Evolutionary conservation across 139 green algal genomes (phyloP), one percentile per base, ranked within the genome.

Genomic region (Prasinococcaceae sp.): DNA sequence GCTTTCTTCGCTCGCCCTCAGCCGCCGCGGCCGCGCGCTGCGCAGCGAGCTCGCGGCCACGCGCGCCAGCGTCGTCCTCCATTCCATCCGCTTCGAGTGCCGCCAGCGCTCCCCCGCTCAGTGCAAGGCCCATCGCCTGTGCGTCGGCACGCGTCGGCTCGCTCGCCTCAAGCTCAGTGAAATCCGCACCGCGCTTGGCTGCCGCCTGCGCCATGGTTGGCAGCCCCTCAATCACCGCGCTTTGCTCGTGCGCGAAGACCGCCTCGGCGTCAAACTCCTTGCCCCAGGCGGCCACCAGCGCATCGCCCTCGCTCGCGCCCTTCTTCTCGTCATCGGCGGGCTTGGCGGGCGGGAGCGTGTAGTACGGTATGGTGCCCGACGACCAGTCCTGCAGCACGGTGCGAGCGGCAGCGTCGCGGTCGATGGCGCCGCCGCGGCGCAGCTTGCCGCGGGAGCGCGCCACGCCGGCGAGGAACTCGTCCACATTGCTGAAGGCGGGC

Each of bases 361-460:
- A 62, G 78, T 84, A 94, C 1, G 81, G 79, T 45, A 94, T 93
- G 38, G 66, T 70, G 25, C 90, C 90, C 37, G 79, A 72, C 61
- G 92, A 92, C 90, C 90, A 98, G 69, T 98, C 90, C 53, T 83
- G 65, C 27, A 95, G 72, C n/a, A 94, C 69, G 22, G 92, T 72
- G 12, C 58, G 59, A 0, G 84, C 86, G 0, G 79, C 75, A 6
- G 70, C 77, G n/a, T 38, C n/a, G 6, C 67, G 57, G 58, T 93
- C 69, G 1, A 75, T 66, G 1, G 78, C 69, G 37, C 81, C 83
- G 8, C 81, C 89, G 54, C 75, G 75, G 32, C 71, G 68, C 27
- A 98, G 75, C 70, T 93, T 93, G 37, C 90, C 90, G 2, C 84
- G 64, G 0, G 69, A 67, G 10, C 46, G 27, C 3, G 84, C 86